Conservation (phyloP, 805 yeast genomes). For the Starmerella lactis-condensi region DNA sequence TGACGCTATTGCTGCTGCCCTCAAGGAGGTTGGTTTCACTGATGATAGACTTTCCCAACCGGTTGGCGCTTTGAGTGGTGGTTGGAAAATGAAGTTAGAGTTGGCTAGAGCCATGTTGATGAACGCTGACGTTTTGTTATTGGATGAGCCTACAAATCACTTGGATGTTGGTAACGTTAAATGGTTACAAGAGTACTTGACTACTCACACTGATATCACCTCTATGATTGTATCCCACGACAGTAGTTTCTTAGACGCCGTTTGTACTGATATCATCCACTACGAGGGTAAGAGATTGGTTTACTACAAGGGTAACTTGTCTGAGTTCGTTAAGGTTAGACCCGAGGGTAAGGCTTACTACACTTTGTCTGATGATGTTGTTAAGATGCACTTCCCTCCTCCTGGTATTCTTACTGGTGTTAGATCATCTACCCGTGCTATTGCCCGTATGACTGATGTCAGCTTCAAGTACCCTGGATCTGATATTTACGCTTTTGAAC, state of each 20-base stretch:
- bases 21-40: conserved; percentile 80
- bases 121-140: conserved; percentile 90
- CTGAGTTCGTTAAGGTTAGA: conserved; percentile 73
- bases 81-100: conserved; percentile 99
- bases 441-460: conserved; percentile 69
- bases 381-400: conserved; percentile 95
- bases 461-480: conserved; percentile 85
- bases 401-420: conserved; percentile 98
- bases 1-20: conserved; percentile 58
- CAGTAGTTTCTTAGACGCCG: conserved; percentile 86
- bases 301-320: conserved; percentile 88
- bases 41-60: conserved; percentile 89
- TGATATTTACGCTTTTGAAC: conserved; percentile 53
- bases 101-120: conserved; percentile 97
- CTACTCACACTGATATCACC: conserved; percentile 69
- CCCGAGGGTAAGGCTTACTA: conserved; percentile 96
- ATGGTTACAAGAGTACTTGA: conserved; percentile 81
- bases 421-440: conserved; percentile 82
- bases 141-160: conserved; percentile 99
- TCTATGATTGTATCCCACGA: conserved; percentile 94
- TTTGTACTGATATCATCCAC: conserved; percentile 91
- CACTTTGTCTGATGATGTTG: conserved; percentile 78
- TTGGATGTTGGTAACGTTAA: conserved; percentile 85
- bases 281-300: conserved; percentile 89
- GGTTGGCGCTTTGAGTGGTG: conserved; percentile 94